phyloP scores from a whole-genome alignment of 768 basidiomycete genomes.

The Serendipita indica region DNA sequence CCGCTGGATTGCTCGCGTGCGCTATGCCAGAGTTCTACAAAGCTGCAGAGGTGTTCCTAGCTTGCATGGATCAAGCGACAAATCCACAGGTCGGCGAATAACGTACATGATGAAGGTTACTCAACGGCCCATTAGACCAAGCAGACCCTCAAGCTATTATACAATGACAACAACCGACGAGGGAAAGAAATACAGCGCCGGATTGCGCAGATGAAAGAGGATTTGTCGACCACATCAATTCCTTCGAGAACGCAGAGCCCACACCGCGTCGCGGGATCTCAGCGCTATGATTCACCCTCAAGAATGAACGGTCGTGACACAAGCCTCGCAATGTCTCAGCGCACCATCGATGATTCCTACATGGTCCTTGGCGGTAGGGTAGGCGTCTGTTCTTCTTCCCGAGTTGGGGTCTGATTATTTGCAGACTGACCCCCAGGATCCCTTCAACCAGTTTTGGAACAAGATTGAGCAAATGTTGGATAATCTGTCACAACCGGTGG shows the following conservation, averaged over 20 bases:
- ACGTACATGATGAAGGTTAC: constrained; percentile 8
- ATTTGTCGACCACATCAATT: constrained; percentile 40
- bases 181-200: constrained; percentile 56
- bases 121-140: constrained; percentile 40
- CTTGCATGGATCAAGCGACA: constrained; percentile 54
- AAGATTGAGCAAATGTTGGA: constrained; percentile 79
- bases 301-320: constrained; percentile 12
- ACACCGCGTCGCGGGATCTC: constrained; percentile 12
- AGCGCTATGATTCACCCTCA: constrained; percentile 14
- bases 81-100: constrained; percentile 48
- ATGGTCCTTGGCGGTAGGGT: constrained; percentile 76
- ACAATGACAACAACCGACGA: constrained; percentile 58
- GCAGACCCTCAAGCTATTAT: constrained; percentile 57
- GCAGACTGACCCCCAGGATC: constrained; percentile 68
- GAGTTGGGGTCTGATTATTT: neutral
- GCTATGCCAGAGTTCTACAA: constrained; percentile 61
- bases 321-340: constrained; percentile 34
- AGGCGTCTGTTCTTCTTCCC: constrained; percentile 24
- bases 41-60: constrained; percentile 61
- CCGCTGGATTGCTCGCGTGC: constrained; percentile 51
- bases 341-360: constrained; percentile 72
- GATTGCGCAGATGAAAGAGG: constrained; percentile 55
- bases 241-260: constrained; percentile 13
- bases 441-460: constrained; percentile 81
- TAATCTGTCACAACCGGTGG: constrained; percentile 67